phyloP scores from a whole-genome alignment of 192 early-diverging fungal species.

The Podila epigama region DNA sequence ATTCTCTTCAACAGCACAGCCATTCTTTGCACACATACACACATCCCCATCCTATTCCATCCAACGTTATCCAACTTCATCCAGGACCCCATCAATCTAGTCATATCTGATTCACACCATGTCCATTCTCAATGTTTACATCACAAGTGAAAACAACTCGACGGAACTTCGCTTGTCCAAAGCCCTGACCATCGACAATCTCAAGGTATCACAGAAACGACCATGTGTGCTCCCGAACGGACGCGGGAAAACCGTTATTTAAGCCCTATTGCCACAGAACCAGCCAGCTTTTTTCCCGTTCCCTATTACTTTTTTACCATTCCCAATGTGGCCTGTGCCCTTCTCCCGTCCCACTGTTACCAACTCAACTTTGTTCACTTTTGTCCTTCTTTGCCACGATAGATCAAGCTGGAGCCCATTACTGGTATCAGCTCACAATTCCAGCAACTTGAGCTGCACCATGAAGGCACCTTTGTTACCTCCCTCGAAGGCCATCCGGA shows the following conservation, averaged over 20 bases:
- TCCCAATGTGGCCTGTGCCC: neutral
- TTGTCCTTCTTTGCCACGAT: neutral
- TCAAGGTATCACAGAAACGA: too few relatives aligned
- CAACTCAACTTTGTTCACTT: neutral
- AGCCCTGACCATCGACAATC: conserved; percentile 64
- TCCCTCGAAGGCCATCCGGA: conserved; percentile 61
- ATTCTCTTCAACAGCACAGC: neutral
- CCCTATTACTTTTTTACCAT: neutral
- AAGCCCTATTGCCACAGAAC: neutral
- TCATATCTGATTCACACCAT: conserved; percentile 20
- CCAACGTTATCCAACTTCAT: too few relatives aligned
- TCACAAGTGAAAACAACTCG: conserved; percentile 79
- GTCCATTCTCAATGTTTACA: conserved; percentile 92
- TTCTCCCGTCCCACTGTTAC: neutral
- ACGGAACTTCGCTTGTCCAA: conserved; percentile 92
- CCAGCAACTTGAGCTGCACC: conserved; percentile 71
- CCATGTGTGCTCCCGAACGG: too few relatives aligned
- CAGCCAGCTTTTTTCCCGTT: neutral
- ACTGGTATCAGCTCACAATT: conserved; percentile 82
- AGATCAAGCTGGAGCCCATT: conserved; percentile 88
- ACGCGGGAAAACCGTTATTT: neutral
- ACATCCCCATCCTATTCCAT: neutral
- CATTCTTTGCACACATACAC: too few relatives aligned
- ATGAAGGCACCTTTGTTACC: conserved; percentile 58
- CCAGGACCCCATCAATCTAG: too few relatives aligned